Evolutionary conservation across 1,284 basidiomycete species (phyloP).

Genomic region (Tremellales sp.): DNA sequence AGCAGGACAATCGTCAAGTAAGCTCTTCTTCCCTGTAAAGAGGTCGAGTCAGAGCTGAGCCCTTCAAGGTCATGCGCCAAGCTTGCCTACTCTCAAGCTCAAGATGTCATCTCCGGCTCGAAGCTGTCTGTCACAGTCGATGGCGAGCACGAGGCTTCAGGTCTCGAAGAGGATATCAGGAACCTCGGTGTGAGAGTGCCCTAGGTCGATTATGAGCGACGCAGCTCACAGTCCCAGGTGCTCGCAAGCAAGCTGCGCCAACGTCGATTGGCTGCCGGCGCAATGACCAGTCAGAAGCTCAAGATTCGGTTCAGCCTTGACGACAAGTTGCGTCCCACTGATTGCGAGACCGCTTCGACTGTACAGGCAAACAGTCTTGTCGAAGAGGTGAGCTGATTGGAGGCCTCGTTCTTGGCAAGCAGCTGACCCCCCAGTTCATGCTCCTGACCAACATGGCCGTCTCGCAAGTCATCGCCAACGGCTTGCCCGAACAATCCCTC

Average conservation of each 20-base stretch:
- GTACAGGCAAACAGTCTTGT: conserved; percentile 76
- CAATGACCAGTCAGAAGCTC: conserved; percentile 68
- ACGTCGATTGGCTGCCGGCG: conserved; percentile 75
- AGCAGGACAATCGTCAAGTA: conserved; percentile 88
- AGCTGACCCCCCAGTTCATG: conserved; percentile 68
- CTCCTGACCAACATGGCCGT: conserved; percentile 83
- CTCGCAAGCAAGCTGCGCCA: conserved; percentile 70
- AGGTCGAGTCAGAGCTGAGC: conserved; percentile 4
- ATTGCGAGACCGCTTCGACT: conserved; percentile 65
- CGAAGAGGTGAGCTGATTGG: conserved; percentile 67
- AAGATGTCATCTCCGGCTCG: conserved; percentile 74
- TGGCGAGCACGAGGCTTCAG: conserved; percentile 57
- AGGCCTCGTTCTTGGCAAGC: conserved; percentile 2
- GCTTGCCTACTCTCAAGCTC: conserved; percentile 76
- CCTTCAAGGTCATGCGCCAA: conserved; percentile 72
- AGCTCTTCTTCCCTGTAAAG: conserved; percentile 14
- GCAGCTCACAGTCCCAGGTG: conserved; percentile 28
- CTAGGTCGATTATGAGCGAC: too few species aligned
- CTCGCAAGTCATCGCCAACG: conserved; percentile 86
- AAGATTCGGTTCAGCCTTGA: conserved; percentile 77
- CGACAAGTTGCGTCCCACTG: conserved; percentile 73
- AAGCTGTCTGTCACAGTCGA: conserved; percentile 56
- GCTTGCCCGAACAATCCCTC: conserved; percentile 90
- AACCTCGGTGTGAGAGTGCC: conserved; percentile 54
- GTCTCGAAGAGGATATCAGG: conserved; percentile 72